Conservation (phyloP, 1,284 basidiomycete species). For the Fistulinella cinereoalba region DNA sequence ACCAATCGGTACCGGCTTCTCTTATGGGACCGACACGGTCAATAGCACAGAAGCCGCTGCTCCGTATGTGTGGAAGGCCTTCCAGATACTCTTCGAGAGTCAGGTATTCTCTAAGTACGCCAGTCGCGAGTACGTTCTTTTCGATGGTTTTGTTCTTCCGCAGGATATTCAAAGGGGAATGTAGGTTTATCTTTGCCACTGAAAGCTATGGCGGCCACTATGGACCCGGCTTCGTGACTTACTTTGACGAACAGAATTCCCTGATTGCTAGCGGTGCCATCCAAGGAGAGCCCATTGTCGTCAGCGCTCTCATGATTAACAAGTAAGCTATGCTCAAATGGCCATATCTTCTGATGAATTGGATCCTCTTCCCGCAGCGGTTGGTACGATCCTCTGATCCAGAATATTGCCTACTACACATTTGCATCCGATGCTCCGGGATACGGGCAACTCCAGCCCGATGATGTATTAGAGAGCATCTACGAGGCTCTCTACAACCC, state of each 20-base stretch:
- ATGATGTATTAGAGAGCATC: constrained; percentile 44
- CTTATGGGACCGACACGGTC: constrained; percentile 52
- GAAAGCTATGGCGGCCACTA: constrained; percentile 73
- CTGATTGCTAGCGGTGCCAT: constrained; percentile 48
- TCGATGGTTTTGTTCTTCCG: neutral
- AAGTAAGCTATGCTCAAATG: constrained; percentile 35
- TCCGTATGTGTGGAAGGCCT: constrained; percentile 55
- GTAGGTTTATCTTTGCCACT: constrained; percentile 52
- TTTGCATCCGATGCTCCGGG: constrained; percentile 62
- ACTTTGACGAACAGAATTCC: constrained; percentile 64
- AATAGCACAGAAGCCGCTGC: constrained; percentile 53
- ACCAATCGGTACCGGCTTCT: constrained; percentile 69
- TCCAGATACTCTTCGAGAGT: constrained; percentile 69
- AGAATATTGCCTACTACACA: constrained; percentile 57
- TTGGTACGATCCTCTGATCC: constrained; percentile 64
- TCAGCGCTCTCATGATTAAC: constrained; percentile 52
- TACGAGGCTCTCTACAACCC: constrained; percentile 47
- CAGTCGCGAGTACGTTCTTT: constrained; percentile 50
- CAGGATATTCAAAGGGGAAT: no score
- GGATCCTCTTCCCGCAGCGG: constrained; percentile 47
- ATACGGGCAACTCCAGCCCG: constrained; percentile 57
- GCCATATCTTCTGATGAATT: neutral
- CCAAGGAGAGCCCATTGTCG: constrained; percentile 40
- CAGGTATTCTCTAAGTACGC: constrained; percentile 55
- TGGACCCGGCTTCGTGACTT: constrained; percentile 61